A percentile compares a stretch with the other conserved stretches of the same genome.
Conservation (phyloP, 345 rosid genomes). For the Microthlaspi erraticum region DNA sequence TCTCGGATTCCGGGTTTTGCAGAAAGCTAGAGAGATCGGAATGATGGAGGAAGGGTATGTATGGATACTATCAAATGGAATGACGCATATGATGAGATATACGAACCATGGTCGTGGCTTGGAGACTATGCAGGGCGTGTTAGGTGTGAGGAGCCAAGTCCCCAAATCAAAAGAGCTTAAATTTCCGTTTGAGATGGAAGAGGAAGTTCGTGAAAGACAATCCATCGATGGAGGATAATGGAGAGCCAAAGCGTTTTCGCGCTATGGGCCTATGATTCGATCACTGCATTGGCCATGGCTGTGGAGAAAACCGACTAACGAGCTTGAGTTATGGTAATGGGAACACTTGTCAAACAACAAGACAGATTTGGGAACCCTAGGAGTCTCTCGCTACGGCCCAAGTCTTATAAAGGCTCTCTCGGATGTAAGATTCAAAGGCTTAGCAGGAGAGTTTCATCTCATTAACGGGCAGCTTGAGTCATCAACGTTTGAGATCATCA, state of each 20-base stretch:
- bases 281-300: slow-evolving; percentile 49
- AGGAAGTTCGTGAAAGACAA: slow-evolving; percentile 1
- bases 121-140: slow-evolving; percentile 35
- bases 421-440: slow-evolving; percentile 41
- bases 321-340: background rate
- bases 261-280: slow-evolving; percentile 49
- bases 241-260: slow-evolving; percentile 12
- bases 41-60: slow-evolving; percentile 65
- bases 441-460: slow-evolving; percentile 48
- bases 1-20: slow-evolving; percentile 46
- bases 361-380: slow-evolving; percentile 24
- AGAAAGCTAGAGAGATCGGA: slow-evolving; percentile 48
- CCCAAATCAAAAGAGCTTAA: slow-evolving; percentile 32
- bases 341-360: background rate
- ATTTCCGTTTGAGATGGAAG: slow-evolving; percentile 36
- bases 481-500: slow-evolving; percentile 51
- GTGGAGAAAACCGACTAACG: slow-evolving; percentile 25
- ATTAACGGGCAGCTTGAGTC: slow-evolving; percentile 42
- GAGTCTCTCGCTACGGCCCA: slow-evolving; percentile 41
- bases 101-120: background rate
- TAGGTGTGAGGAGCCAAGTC: slow-evolving; percentile 40
- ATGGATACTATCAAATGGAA: slow-evolving; percentile 51
- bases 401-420: slow-evolving; percentile 31
- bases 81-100: slow-evolving; percentile 24
- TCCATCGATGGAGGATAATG: background rate